Base-by-base conservation (phyloP, 805 yeast species). In the Metschnikowia rubicola region DNA sequence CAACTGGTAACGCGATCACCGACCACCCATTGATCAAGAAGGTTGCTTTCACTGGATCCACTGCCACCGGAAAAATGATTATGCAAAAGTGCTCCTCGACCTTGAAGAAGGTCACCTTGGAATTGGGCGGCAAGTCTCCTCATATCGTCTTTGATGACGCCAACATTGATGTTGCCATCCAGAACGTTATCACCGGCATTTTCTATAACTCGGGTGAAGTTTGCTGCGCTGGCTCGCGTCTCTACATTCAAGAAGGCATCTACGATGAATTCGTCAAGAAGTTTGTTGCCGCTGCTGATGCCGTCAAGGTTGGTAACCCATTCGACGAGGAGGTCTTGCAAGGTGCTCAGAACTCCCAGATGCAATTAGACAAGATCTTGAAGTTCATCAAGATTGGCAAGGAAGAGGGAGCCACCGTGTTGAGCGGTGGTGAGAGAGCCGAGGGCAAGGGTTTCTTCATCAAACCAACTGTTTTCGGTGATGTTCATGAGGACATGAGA, bases 101-200 rank as follows among this genome's bases (percentile, higher is more conserved):
- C 29, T 76, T 91, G 68, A 91, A 91, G 79, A 89, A 87, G 68
- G 88, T 90, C 54, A 91, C 97, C 37, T 78, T 91, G 65, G 98
- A 91, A 75, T 82, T 90, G 61, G 98, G 98, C 64, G 98, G 98
- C 65, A 91, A 91, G 75, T 90, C 97, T 31, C 96, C 98, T 61
- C 83, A 86, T 69, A 82, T 91, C 58, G 84, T 91, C 41, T 89
- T 86, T 64, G 83, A 84, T 62, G 97, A 91, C 64, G 91, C 92
- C 47, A 82, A 91, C 66, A 65, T 91, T 50, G 82, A 84, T 47
- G 75, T 77, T 61, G 87, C 97, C 43, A 85, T 88, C 43, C 77
- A 84, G 58, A 80, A 83, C 77, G 83, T 89, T 57, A 78, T 86
- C 48, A 65, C 78, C 47, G 97, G 96, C 68, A 90, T 91, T 63